phyloP scores from a whole-genome alignment of 1,284 basidiomycete genomes.

The Rhizoctonia solani region DNA sequence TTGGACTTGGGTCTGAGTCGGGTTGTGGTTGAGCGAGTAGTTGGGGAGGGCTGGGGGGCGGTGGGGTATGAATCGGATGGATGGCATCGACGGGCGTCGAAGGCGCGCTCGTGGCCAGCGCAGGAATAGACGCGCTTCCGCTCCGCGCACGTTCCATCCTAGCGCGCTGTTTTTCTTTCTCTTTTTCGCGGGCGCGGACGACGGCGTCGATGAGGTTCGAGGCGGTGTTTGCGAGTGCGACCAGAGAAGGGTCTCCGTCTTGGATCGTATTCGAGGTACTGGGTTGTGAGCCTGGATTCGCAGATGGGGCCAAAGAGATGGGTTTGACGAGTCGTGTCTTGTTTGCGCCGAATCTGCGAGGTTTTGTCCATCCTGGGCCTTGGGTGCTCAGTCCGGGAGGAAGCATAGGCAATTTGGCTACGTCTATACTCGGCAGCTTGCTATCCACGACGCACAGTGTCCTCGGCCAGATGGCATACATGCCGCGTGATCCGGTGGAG shows the following conservation, averaged over 20 bases:
- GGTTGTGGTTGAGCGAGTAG: too few relatives aligned
- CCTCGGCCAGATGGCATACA: constrained; percentile 30
- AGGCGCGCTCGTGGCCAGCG: not conserved
- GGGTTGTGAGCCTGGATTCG: too few relatives aligned
- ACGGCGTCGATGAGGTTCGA: constrained; percentile 18
- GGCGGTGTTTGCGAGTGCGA: constrained; percentile 18
- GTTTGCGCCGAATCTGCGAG: constrained; percentile 7
- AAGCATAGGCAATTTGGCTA: not conserved
- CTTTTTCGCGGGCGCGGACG: constrained; percentile 24
- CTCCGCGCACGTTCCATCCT: constrained; percentile 29
- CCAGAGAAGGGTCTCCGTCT: not conserved
- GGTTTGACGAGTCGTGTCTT: constrained; percentile 4
- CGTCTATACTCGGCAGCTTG: constrained; percentile 2
- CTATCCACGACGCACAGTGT: constrained; percentile 21
- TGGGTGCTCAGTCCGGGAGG: not conserved
- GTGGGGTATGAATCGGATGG: not conserved
- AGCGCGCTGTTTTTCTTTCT: constrained; percentile 32
- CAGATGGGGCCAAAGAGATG: constrained; percentile 9
- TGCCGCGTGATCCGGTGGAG: constrained; percentile 31
- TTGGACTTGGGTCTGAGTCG: too few relatives aligned
- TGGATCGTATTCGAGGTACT: too few relatives aligned
- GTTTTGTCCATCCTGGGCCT: not conserved
- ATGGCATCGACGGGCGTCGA: constrained; percentile 13
- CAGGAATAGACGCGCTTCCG: constrained; percentile 12
- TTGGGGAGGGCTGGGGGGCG: too few relatives aligned